A percentile compares a stretch with the other conserved stretches of the same genome.
Evolutionary conservation across 306 rosid genomes (phyloP).

Genomic region (Morella rubra): DNA sequence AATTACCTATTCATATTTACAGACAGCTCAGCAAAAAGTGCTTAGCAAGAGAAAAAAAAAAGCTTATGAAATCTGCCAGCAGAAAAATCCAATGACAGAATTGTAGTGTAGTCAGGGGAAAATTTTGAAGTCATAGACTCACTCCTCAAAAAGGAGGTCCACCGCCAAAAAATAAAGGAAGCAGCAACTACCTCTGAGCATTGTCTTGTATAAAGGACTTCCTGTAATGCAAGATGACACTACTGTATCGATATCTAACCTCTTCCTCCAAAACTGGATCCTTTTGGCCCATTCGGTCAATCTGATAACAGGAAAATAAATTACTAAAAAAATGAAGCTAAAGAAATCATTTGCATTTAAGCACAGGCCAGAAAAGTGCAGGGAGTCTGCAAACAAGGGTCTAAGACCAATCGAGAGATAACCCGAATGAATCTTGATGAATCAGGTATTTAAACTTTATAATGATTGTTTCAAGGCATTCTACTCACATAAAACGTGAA

Average conservation of each 20-base stretch:
- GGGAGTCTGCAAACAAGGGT: background rate
- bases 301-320: constrained; percentile 40
- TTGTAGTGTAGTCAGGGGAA: background rate
- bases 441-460: background rate
- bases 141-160: constrained; percentile 7
- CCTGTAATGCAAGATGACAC: constrained; percentile 76
- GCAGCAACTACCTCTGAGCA: constrained; percentile 66
- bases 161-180: constrained; percentile 19
- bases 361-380: background rate
- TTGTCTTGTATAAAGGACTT: constrained; percentile 85
- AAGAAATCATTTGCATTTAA: constrained; percentile 3
- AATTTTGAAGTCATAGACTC: background rate
- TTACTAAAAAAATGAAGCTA: constrained; percentile 19
- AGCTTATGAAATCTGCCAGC: background rate
- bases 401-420: background rate
- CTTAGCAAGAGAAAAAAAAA: background rate
- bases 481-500: background rate
- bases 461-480: background rate
- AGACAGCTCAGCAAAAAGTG: background rate
- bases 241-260: constrained; percentile 76
- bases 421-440: background rate
- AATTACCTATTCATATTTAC: background rate
- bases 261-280: constrained; percentile 75
- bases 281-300: constrained; percentile 79
- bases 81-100: background rate